Evolutionary conservation across 495 filamentous ascomycete species (phyloP), one percentile per base, ranked within the genome.

Genomic region (Immersiella caudata): DNA sequence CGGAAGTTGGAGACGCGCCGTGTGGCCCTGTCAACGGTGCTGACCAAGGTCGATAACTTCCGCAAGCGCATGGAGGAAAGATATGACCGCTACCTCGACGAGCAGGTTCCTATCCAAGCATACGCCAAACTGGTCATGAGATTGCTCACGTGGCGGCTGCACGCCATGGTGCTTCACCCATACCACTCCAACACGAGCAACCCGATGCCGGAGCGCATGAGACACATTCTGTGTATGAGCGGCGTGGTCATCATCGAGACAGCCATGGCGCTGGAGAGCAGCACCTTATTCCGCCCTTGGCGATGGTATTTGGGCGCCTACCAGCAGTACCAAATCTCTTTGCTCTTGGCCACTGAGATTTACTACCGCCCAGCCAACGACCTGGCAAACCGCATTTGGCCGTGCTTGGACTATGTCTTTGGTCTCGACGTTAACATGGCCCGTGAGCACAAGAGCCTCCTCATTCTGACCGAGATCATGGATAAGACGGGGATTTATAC

Each of bases 391-490:
- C 81, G 88, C 26, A 88, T 91, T 57, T 93, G 90, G 90, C 75
- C 78, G 6, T 90, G 87, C 66, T 79, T 93, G 12, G 89, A 92
- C 71, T 91, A 88, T 73, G 87, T 90, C 54, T 93, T 91, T 69
- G 82, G 85, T 35, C 75, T 88, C n/a, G 83, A 87, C 12, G 70
- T 78, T 0, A 78, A 81, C 57, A 70, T 85, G 29, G 68, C 82
- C 24, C 76, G 77, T 9, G 76, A 79, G 36, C 57, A 75, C 6
- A 83, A 82, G 71, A 74, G 74, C 49, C 8, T 77, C n/a, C 66
- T 73, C 18, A 75, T 83, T 14, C 72, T 83, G 20, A 70, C 68
- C 6, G 80, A 82, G 55, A 81, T 83, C 62, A 71, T 72, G 68
- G 60, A 51, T 16, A 82, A 80, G 67, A 80, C 80, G 20, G 71